Evolutionary conservation across 345 rosid species (phyloP), one percentile per base, ranked within the genome.

Genomic region (Geranium brycei): DNA sequence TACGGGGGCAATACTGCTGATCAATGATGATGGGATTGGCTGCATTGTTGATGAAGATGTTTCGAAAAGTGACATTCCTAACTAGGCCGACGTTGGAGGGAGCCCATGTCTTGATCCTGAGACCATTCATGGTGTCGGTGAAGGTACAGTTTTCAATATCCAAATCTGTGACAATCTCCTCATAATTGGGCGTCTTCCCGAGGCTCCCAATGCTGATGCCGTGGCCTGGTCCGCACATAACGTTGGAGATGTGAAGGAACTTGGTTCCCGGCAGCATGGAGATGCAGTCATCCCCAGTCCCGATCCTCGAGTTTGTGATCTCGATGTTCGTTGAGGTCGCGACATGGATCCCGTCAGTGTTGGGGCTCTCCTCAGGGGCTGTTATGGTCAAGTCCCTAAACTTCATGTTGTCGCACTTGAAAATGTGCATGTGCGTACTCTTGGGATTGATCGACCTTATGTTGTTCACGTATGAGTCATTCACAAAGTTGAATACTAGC

Each of bases 211-310:
- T 23, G 28, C 28, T 23, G 28, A 23, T 23, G 28, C 28, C 28
- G 28, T 23, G 28, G 28, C 28, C 28, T 1, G 28, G 28, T 1
- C 28, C 28, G 28, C 28, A 23, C 28, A 23, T 23, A 2, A 23
- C 28, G 28, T 23, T 23, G 28, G 71, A 73, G 11, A 77, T 57
- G 69, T 68, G 57, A 30, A 77, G 58, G 47, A 72, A 68, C 15
- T 23, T 47, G 5, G 73, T 68, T 12, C 73, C 77, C 1, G 69
- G 66, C 12, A 73, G 76, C 5, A 76, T 51, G 17, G 76, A 69
- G 53, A 72, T 61, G 59, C 80, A 76, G 3, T 76, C 77, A 13
- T 77, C 80, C 14, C 80, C 77, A 0, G 75, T 77, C 40, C 59
- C 67, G 12, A 77, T 70, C 16, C 14, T 8, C 4, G 59, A 68